Percentiles rank a stretch among this genome's conserved stretches.
phyloP scores from a whole-genome alignment of 179 eudicot species.

The Vitellaria paradoxa region DNA sequence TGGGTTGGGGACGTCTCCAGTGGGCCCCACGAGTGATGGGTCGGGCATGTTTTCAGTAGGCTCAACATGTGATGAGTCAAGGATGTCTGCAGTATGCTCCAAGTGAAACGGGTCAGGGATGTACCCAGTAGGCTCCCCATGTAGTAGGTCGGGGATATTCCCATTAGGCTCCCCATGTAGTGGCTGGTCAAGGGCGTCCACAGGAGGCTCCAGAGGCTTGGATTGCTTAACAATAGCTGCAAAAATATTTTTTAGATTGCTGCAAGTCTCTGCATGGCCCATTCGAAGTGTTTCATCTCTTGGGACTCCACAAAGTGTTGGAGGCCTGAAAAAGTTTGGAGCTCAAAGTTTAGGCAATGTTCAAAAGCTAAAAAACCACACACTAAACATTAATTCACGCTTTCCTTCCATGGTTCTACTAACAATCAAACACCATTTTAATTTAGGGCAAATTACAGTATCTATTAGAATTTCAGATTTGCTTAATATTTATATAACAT shows the following conservation, averaged over 20 bases:
- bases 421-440: too few relatives aligned
- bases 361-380: neutral
- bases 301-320: conserved; percentile 86
- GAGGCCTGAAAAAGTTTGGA: conserved; percentile 49
- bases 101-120: neutral
- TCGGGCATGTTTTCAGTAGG: neutral
- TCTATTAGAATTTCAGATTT: too few relatives aligned
- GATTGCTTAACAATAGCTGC: conserved; percentile 73
- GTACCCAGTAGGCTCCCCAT: conserved; percentile 9
- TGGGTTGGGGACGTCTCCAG: neutral
- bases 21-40: neutral
- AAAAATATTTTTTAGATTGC: conserved; percentile 68
- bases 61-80: neutral
- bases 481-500: too few relatives aligned
- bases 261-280: conserved; percentile 71
- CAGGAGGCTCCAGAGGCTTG: conserved; percentile 46
- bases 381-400: neutral
- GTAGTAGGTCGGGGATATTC: conserved; percentile 12
- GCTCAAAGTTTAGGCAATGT: neutral
- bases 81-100: conserved; percentile 9
- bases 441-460: too few relatives aligned
- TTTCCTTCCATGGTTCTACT: too few relatives aligned
- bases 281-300: conserved; percentile 74
- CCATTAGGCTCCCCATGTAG: conserved; percentile 16
- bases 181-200: conserved; percentile 26